These are phyloP conservation scores for Leishmania amazonensis DNA, from an alignment of 208 protist species.

Conservation along the genomic window DNA sequence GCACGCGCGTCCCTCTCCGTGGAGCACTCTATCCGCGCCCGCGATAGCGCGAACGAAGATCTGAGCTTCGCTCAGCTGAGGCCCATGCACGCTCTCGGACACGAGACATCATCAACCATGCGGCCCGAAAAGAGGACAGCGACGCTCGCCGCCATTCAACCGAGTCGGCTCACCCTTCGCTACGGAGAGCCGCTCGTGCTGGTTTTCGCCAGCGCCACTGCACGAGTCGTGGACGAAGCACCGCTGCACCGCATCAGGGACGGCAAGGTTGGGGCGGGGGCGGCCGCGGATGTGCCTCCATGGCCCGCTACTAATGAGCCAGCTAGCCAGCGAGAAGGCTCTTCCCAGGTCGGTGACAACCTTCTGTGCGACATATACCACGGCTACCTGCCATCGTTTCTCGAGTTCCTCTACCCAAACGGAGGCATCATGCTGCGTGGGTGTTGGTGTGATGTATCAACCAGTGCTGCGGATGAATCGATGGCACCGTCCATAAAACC, in stretches of 20 bases:
- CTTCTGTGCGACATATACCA: constrained; percentile 51
- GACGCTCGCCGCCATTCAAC: not conserved
- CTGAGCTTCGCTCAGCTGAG: not conserved
- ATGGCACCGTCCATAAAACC: not conserved
- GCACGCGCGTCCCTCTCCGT: not conserved
- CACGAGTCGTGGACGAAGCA: not conserved
- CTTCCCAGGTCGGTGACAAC: constrained; percentile 5
- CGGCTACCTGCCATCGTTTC: constrained; percentile 48
- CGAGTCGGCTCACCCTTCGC: constrained; percentile 1
- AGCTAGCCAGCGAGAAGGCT: not conserved
- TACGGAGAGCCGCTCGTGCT: constrained; percentile 14
- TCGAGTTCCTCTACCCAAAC: constrained; percentile 43
- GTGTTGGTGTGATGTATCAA: constrained; percentile 29
- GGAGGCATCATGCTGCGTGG: constrained; percentile 45
- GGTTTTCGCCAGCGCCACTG: constrained; percentile 1
- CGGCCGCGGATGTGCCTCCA: not conserved
- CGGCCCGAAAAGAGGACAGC: not conserved
- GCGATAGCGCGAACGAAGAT: not conserved
- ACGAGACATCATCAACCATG: not conserved
- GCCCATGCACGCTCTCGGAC: not conserved
- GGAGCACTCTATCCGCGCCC: not conserved
- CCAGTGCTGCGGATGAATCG: not conserved
- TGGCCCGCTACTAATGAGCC: not conserved
- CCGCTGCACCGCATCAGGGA: not conserved
- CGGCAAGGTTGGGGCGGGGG: not conserved